A percentile compares a stretch with the other conserved stretches of the same genome.
phyloP scores from a whole-genome alignment of 2,329 filamentous ascomycete genomes.

The Botrytis galanthina region DNA sequence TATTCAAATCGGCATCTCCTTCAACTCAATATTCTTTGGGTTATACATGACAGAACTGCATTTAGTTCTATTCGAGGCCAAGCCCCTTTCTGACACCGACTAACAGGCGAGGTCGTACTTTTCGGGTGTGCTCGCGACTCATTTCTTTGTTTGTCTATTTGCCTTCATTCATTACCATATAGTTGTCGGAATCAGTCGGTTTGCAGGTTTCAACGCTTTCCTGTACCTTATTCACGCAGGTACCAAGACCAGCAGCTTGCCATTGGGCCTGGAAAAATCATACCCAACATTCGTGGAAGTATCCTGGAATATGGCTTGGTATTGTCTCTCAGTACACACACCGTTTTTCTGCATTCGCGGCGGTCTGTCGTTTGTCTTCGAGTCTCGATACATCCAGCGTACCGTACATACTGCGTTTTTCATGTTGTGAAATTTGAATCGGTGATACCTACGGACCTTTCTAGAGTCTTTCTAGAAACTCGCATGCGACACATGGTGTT shows the following conservation, averaged over 20 bases:
- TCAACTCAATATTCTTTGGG: background rate
- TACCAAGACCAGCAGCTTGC: background rate
- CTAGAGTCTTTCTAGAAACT: background rate
- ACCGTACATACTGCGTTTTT: background rate
- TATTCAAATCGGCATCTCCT: background rate
- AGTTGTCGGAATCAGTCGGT: background rate
- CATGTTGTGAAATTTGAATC: background rate
- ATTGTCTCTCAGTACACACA: background rate
- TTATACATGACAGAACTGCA: background rate
- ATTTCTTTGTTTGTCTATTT: background rate
- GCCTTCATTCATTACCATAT: background rate
- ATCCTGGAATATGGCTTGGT: background rate
- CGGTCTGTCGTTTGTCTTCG: background rate
- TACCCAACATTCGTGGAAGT: slow-evolving; percentile 1
- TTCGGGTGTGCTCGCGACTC: background rate
- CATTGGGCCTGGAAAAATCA: background rate
- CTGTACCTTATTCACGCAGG: background rate
- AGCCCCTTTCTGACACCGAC: slow-evolving; percentile 13
- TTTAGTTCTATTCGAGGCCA: background rate
- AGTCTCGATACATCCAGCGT: background rate
- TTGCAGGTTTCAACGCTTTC: background rate
- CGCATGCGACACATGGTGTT: background rate
- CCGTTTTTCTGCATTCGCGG: background rate
- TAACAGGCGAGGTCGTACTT: background rate
- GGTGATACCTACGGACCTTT: background rate